These are phyloP conservation scores for Leptographium galeiforme DNA, from an alignment of 2,329 filamentous ascomycete genomes.

Conservation along the genomic window DNA sequence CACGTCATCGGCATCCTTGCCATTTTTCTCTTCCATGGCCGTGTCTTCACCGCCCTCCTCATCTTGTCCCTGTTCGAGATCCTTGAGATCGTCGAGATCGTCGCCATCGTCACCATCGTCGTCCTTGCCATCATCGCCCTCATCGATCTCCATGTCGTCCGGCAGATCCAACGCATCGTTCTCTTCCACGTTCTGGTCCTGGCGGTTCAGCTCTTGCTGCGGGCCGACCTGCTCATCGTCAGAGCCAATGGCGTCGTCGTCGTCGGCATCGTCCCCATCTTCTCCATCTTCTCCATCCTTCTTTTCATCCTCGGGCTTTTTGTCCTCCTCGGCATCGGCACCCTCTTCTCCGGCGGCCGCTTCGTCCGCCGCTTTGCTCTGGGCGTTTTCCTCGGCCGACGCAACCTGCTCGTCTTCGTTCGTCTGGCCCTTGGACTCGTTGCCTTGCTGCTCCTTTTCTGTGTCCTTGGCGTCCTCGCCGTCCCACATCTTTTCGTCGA, in stretches of 20 bases:
- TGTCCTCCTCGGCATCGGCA: constrained; percentile 41
- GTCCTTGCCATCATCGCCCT: constrained; percentile 42
- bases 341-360: constrained; percentile 35
- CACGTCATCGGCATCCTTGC: constrained; percentile 33
- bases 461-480: constrained; percentile 68
- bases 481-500: constrained; percentile 99
- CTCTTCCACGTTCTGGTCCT: constrained; percentile 67
- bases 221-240: constrained; percentile 43
- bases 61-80: constrained; percentile 61
- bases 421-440: constrained; percentile 57
- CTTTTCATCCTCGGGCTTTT: constrained; percentile 42
- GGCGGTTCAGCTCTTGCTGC: constrained; percentile 43
- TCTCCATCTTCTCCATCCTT: constrained; percentile 29
- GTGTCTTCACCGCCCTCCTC: constrained; percentile 81
- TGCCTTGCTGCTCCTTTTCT: constrained; percentile 68
- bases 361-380: constrained; percentile 51
- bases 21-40: constrained; percentile 62
- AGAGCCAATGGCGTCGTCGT: constrained; percentile 50
- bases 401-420: constrained; percentile 47
- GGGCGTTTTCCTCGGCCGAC: constrained; percentile 44
- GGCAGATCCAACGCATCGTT: constrained; percentile 72
- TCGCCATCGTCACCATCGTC: constrained; percentile 38
- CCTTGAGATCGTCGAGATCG: constrained; percentile 34
- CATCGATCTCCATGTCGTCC: constrained; percentile 77
- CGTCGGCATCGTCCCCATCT: constrained; percentile 28